Evolutionary conservation across 1,284 basidiomycete genomes (phyloP).

Genomic region (Marasmius tenuissimus): DNA sequence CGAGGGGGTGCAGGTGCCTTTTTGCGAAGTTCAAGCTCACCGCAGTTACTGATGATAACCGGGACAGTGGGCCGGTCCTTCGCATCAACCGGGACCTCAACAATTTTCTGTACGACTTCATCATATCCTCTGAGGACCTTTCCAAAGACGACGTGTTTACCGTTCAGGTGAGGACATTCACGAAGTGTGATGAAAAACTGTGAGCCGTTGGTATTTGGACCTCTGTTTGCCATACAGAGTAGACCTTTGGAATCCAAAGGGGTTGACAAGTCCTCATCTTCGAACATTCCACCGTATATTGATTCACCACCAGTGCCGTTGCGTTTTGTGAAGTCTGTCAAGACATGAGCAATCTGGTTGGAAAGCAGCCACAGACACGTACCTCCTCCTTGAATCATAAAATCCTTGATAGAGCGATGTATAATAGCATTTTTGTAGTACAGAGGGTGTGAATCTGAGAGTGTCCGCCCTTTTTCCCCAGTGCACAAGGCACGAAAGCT

Average conservation of each 20-base stretch:
- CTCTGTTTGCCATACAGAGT: conserved; percentile 83
- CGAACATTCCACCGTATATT: conserved; percentile 75
- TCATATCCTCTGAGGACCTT: conserved; percentile 62
- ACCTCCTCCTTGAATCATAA: conserved; percentile 90
- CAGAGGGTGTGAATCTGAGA: conserved; percentile 60
- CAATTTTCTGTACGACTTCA: conserved; percentile 56
- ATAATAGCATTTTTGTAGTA: conserved; percentile 83
- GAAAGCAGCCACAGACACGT: conserved; percentile 14
- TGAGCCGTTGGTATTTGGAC: conserved; percentile 77
- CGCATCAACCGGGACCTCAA: conserved; percentile 59
- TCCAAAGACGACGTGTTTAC: conserved; percentile 82
- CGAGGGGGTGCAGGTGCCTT: conserved; percentile 23
- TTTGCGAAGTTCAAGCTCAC: conserved; percentile 77
- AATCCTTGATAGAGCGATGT: conserved; percentile 79
- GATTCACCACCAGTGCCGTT: conserved; percentile 85
- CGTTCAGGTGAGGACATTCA: conserved; percentile 28
- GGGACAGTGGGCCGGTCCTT: conserved; percentile 71
- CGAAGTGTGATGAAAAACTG: conserved; percentile 85
- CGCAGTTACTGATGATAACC: conserved; percentile 78
- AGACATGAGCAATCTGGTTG: conserved; percentile 3
- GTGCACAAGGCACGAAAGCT: conserved; percentile 87
- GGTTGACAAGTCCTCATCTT: conserved; percentile 73
- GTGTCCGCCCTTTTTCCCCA: conserved; percentile 78
- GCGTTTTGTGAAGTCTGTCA: conserved; percentile 69
- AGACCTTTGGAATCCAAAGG: conserved; percentile 71